Conservation (phyloP, 176 grass and related monocot species). For the Poa annua region DNA sequence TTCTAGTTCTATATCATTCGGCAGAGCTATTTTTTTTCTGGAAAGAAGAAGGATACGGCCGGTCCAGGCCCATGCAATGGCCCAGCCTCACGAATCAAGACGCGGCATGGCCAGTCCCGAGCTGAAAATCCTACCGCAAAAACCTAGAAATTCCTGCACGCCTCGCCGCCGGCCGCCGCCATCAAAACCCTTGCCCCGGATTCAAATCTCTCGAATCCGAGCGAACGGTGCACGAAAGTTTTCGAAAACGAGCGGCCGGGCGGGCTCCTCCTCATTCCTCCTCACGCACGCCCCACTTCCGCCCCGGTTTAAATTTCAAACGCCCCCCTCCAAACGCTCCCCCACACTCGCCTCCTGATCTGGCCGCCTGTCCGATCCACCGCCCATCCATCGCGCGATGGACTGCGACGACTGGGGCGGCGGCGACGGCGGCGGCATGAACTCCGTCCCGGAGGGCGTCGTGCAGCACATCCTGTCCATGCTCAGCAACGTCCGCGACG, state of each 20-base stretch:
- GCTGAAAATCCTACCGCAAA: neutral
- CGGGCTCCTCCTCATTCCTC: conserved; percentile 32
- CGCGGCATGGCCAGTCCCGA: neutral
- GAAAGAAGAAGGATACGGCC: neutral
- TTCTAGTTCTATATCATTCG: neutral
- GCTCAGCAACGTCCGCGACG: conserved; percentile 79
- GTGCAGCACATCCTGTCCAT: conserved; percentile 79
- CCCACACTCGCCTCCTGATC: conserved; percentile 16
- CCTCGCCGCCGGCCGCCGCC: conserved; percentile 45
- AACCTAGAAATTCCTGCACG: neutral
- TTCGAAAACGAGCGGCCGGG: conserved; percentile 54
- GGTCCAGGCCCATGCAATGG: conserved; percentile 18
- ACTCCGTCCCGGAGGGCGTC: conserved; percentile 78
- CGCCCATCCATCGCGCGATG: neutral
- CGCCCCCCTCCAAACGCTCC: neutral
- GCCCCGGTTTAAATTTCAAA: conserved; percentile 51
- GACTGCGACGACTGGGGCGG: conserved; percentile 25
- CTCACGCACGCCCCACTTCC: conserved; percentile 1
- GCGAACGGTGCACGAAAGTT: conserved; percentile 40
- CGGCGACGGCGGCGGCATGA: conserved; percentile 44
- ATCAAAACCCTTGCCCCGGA: conserved; percentile 2
- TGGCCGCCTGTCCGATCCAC: neutral
- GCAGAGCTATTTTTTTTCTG: neutral
- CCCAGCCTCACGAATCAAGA: neutral
- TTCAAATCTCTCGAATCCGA: conserved; percentile 47